Percentiles rank a stretch among this genome's conserved stretches.
Conservation (phyloP, 345 rosid species). For the Raphanus raphanistrum region DNA sequence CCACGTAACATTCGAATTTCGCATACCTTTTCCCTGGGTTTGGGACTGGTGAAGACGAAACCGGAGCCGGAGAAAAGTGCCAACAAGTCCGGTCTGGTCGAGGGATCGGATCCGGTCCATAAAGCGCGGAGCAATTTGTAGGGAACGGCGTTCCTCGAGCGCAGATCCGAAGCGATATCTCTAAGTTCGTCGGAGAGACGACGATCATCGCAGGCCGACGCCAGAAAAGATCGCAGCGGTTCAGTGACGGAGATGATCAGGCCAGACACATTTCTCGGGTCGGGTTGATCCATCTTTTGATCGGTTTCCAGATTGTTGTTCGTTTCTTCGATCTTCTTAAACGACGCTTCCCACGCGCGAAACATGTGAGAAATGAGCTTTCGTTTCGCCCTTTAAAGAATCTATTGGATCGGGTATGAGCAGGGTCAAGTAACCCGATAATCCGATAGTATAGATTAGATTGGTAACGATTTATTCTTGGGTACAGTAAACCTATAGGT, state of each 20-base stretch:
- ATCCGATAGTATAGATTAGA: too few relatives aligned
- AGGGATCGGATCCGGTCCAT: constrained; percentile 53
- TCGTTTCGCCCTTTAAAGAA: neutral
- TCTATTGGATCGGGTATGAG: neutral
- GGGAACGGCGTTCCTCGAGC: constrained; percentile 40
- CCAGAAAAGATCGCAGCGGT: constrained; percentile 32
- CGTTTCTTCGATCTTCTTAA: constrained; percentile 3
- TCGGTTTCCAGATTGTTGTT: neutral
- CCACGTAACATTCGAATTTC: neutral
- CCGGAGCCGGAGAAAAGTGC: constrained; percentile 55
- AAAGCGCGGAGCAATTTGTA: constrained; percentile 63
- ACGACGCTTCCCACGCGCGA: neutral
- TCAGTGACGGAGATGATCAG: constrained; percentile 32
- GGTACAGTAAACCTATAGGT: too few relatives aligned
- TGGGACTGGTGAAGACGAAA: constrained; percentile 65
- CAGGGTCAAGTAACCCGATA: neutral
- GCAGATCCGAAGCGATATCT: constrained; percentile 55
- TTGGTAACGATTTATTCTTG: too few relatives aligned
- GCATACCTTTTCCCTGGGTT: constrained; percentile 76
- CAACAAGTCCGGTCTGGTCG: constrained; percentile 52
- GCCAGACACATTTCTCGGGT: constrained; percentile 24
- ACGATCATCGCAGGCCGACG: constrained; percentile 41
- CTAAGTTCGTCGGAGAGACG: constrained; percentile 54
- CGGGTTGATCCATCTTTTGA: constrained; percentile 35
- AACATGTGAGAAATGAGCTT: neutral